Conservation (phyloP, 345 rosid genomes). For the Bruguiera sexangula region DNA sequence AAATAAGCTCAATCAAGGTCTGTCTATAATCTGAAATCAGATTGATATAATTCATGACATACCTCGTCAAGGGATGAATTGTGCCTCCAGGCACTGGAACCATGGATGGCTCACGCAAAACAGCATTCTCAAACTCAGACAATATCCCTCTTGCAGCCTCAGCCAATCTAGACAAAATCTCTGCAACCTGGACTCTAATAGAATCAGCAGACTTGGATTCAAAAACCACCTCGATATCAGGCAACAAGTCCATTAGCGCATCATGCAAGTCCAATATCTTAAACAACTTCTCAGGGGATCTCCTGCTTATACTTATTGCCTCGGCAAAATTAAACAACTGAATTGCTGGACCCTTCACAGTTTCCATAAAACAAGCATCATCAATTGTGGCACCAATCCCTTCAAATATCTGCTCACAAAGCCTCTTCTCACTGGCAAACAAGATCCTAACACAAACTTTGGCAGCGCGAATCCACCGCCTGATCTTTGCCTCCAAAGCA, state of each 20-base stretch:
- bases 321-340: conserved; percentile 85
- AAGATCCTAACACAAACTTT: conserved; percentile 67
- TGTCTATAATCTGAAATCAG: conserved; percentile 87
- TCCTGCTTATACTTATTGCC: conserved; percentile 78
- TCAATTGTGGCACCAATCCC: conserved; percentile 60
- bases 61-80: conserved; percentile 91
- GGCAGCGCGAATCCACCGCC: conserved; percentile 88
- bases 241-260: conserved; percentile 58
- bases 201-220: conserved; percentile 53
- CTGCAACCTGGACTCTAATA: conserved; percentile 66
- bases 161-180: conserved; percentile 73
- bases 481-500: conserved; percentile 74
- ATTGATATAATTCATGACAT: conserved; percentile 91
- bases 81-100: conserved; percentile 93
- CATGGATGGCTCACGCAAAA: conserved; percentile 70
- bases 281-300: conserved; percentile 91
- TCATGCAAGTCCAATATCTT: conserved; percentile 90
- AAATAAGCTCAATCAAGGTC: conserved; percentile 64
- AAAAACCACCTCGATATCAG: conserved; percentile 77
- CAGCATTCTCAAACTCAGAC: conserved; percentile 78
- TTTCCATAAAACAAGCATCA: conserved; percentile 82
- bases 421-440: conserved; percentile 78
- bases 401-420: conserved; percentile 79
- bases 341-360: conserved; percentile 70
- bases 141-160: conserved; percentile 86